phyloP scores from a whole-genome alignment of 352 stramenopile genomes.

The Globisporangium rhizosaccharum region DNA sequence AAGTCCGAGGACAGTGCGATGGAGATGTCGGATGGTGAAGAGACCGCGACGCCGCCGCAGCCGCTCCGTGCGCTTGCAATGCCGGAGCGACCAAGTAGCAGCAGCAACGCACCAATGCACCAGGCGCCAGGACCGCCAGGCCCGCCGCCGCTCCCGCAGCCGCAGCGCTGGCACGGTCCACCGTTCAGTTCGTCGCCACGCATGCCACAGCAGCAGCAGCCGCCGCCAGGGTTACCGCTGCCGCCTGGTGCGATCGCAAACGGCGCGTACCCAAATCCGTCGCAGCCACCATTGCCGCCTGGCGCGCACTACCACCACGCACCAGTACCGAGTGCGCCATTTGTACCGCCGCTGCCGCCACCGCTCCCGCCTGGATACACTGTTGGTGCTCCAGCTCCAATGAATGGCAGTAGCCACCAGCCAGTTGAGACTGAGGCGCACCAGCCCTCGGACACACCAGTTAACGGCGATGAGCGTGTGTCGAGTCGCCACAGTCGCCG shows the following conservation, averaged over 20 bases:
- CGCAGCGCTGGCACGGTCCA: constrained; percentile 19
- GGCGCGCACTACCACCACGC: neutral
- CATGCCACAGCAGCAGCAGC: constrained; percentile 12
- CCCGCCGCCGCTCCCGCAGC: neutral
- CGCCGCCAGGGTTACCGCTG: neutral
- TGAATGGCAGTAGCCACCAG: neutral
- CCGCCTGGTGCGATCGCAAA: constrained; percentile 1
- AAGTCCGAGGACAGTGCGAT: constrained; percentile 50
- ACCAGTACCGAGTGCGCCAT: constrained; percentile 14
- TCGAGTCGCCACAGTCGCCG: constrained; percentile 6
- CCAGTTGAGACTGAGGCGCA: neutral
- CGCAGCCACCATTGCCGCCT: constrained; percentile 10
- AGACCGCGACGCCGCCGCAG: constrained; percentile 8
- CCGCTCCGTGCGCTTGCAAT: neutral
- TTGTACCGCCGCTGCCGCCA: constrained; percentile 12
- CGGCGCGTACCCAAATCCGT: constrained; percentile 8
- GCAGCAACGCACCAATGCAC: constrained; percentile 3
- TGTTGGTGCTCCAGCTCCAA: neutral
- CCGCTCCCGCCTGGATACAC: constrained; percentile 11
- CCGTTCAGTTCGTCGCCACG: constrained; percentile 17
- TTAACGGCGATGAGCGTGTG: neutral
- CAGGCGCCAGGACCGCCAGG: constrained; percentile 12
- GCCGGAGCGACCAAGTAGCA: neutral
- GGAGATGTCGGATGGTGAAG: constrained; percentile 61
- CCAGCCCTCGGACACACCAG: constrained; percentile 1